These are phyloP conservation scores for Brettanomyces anomalus DNA, from an alignment of 805 yeast genomes.

Conservation along the genomic window DNA sequence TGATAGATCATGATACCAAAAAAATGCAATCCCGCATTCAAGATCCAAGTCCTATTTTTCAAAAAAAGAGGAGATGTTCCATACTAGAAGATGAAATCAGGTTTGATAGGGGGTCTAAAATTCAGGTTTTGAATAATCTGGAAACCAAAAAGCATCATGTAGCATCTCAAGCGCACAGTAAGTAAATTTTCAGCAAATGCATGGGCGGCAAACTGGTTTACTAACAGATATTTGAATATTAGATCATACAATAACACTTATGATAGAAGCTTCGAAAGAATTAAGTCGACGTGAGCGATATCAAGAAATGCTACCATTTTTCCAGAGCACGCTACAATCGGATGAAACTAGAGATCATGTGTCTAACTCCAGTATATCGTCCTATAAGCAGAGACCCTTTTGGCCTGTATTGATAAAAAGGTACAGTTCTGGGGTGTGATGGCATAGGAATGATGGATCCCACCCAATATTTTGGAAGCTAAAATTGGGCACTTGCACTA, in stretches of 20 bases:
- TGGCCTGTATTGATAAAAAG: slow-evolving; percentile 3
- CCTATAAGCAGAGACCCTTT: not conserved
- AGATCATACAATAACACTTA: slow-evolving; percentile 16
- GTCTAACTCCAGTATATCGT: no score
- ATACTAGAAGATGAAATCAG: not conserved
- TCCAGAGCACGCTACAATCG: no score
- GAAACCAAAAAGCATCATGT: not conserved
- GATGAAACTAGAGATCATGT: no score
- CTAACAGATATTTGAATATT: not conserved
- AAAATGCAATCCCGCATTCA: no score
- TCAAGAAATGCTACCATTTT: slow-evolving; percentile 2
- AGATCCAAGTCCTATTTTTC: not conserved
- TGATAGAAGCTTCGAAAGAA: slow-evolving; percentile 23
- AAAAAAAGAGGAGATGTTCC: not conserved
- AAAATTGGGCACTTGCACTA: not conserved
- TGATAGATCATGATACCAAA: no score
- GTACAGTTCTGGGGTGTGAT: not conserved
- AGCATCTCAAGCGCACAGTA: slow-evolving; percentile 1
- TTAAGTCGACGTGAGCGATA: slow-evolving; percentile 6
- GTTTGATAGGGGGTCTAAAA: not conserved
- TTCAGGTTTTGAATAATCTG: no score
- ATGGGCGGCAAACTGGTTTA: not conserved
- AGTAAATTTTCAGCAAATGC: not conserved
- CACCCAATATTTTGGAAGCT: no score
- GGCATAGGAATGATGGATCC: no score